phyloP scores from a whole-genome alignment of 2,329 filamentous ascomycete genomes.

The Colletotrichum scovillei region DNA sequence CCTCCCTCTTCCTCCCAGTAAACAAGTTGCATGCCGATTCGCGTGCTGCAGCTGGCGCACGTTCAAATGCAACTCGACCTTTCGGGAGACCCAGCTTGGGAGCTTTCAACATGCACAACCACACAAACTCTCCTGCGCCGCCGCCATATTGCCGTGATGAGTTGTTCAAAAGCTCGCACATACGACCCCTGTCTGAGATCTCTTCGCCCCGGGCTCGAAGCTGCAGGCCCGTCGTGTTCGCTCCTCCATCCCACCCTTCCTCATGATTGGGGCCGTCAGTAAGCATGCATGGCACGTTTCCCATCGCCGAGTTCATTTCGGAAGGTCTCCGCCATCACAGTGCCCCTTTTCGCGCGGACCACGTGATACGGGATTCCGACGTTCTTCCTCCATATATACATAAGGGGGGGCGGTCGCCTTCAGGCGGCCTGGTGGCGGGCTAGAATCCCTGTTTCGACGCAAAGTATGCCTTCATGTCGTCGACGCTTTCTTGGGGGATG shows the following conservation, averaged over 20 bases:
- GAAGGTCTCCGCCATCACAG: conserved; percentile 2
- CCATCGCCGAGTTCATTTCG: conserved; percentile 6
- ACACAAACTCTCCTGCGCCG: conserved; percentile 21
- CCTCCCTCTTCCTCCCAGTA: not conserved
- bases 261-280: not conserved
- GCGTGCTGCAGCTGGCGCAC: conserved; percentile 25
- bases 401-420: conserved; percentile 25
- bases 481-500: conserved; percentile 77
- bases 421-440: conserved; percentile 19
- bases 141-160: conserved; percentile 30
- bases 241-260: not conserved
- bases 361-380: conserved; percentile 20
- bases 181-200: conserved; percentile 30
- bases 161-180: conserved; percentile 28
- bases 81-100: conserved; percentile 18
- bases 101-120: conserved; percentile 13
- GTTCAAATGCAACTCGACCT: conserved; percentile 25
- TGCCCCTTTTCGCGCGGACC: not conserved
- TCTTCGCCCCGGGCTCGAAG: conserved; percentile 6
- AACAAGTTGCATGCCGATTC: conserved; percentile 10
- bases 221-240: conserved; percentile 29
- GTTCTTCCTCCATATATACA: not conserved
- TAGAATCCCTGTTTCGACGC: conserved; percentile 67
- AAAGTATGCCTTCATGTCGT: conserved; percentile 74
- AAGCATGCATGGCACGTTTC: not conserved